Conservation (phyloP, 208 protist species). For the Trypanosoma vivax region DNA sequence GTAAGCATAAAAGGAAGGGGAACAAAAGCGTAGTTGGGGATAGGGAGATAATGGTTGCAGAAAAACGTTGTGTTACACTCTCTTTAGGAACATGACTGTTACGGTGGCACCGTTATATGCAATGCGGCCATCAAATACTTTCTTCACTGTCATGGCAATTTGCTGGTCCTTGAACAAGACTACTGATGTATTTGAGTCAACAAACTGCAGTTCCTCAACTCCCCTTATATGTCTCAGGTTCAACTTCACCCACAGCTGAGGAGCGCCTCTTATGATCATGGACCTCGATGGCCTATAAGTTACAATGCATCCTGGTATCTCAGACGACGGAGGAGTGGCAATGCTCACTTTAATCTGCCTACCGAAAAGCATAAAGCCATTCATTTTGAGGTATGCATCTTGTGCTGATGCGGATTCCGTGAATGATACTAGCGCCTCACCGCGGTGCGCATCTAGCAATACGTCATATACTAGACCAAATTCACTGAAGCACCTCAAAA, state of each 20-base stretch:
- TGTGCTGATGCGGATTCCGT: slow-evolving; percentile 51
- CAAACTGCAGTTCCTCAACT: slow-evolving; percentile 30
- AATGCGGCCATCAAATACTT: slow-evolving; percentile 21
- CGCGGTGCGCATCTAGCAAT: slow-evolving; percentile 35
- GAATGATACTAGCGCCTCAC: slow-evolving; percentile 51
- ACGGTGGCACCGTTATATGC: slow-evolving; percentile 24
- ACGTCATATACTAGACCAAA: slow-evolving; percentile 49
- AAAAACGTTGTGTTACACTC: slow-evolving; percentile 7
- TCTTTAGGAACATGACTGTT: slow-evolving; percentile 32
- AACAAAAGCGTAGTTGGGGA: slow-evolving; percentile 11
- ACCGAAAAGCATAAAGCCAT: slow-evolving; percentile 61
- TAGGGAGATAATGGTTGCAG: neutral
- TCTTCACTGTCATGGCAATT: slow-evolving; percentile 21
- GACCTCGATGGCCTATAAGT: slow-evolving; percentile 31
- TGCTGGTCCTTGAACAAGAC: slow-evolving; percentile 23
- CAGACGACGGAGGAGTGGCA: slow-evolving; percentile 31
- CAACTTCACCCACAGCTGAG: slow-evolving; percentile 48
- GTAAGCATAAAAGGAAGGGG: slow-evolving; percentile 11
- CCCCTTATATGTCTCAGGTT: slow-evolving; percentile 41
- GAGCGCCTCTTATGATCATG: slow-evolving; percentile 39
- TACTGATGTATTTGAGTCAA: slow-evolving; percentile 34
- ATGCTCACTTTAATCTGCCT: slow-evolving; percentile 32
- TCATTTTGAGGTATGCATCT: slow-evolving; percentile 51
- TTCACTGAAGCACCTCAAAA: slow-evolving; percentile 37
- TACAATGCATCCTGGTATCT: slow-evolving; percentile 47